Base-by-base conservation (phyloP, 345 rosid genomes). In the Pseudoturritis turrita region DNA sequence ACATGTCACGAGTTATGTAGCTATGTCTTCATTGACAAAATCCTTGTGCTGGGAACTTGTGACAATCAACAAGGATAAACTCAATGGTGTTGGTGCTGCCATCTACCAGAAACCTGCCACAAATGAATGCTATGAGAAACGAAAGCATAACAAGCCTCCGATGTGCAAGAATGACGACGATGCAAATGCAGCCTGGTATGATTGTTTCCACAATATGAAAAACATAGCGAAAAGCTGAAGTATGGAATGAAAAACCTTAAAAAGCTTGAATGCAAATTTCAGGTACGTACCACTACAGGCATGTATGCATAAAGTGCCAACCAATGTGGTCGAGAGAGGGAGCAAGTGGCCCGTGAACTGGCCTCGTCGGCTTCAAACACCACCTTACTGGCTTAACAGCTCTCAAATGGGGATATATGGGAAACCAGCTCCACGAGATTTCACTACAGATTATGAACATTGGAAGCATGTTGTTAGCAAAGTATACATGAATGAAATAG, bases 381-480 rank as follows among this genome's bases (percentile, higher is more conserved):
- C 96, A 58, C 99, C 97, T 23, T 83, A 84, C 62, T 89, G 97
- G 96, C 77, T 91, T 66, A 87, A 85, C 79, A 79, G 86, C 74
- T 88, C 96, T 41, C 97, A 87, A 73, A 85, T 87, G 89, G 99
- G 97, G n/a, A 89, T 91, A 26, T 89, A 91, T 15, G 96, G 97
- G 62, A 87, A 85, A 76, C 96, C 96, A 65, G 90, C 94, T 59
- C 96, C 96, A 18, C 70, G 76, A 73, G 97, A 95, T 80, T 91
- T 95, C 72, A 49, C 70, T 4, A 59, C 77, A 70, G 96, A 91
- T 80, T 86, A 87, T 63, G 81, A 84, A 45, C 96, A 95, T 49
- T 91, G 96, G 97, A 88, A 84, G 66, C 73, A 78, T 31, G 93
- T 89, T 10, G 96, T 91, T 28, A 82, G 77, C 77, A 78, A 74